Conservation (phyloP, 352 stramenopile genomes). For the Paralagenidium karlingii region DNA sequence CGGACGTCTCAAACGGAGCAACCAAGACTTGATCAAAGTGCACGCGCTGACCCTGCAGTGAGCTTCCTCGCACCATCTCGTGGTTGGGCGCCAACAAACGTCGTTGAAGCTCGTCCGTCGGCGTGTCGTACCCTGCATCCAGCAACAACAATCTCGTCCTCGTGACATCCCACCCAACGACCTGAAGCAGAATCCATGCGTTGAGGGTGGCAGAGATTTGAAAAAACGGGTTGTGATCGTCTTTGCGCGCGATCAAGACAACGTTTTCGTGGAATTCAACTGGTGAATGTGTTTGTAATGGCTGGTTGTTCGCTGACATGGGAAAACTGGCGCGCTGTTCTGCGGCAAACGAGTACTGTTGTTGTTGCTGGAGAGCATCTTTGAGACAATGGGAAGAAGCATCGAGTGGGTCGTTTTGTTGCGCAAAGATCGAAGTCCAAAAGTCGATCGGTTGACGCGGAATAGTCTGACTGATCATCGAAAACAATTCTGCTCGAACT, state of each 20-base stretch:
- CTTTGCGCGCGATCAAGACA: constrained; percentile 20
- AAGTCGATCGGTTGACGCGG: too few species aligned
- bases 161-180: constrained; percentile 13
- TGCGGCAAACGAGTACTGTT: too few species aligned
- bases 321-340: too few species aligned
- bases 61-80: constrained; percentile 15
- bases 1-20: constrained; percentile 30
- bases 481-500: too few species aligned
- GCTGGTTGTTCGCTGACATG: too few species aligned
- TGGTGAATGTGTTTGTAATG: too few species aligned
- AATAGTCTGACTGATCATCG: too few species aligned
- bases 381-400: too few species aligned
- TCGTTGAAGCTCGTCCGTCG: constrained; percentile 28
- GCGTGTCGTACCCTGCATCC: constrained; percentile 23
- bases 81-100: constrained; percentile 14
- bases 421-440: too few species aligned
- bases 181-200: constrained; percentile 21
- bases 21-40: constrained; percentile 25
- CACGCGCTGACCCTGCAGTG: constrained; percentile 18
- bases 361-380: too few species aligned
- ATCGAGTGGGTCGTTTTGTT: too few species aligned
- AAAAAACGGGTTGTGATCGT: constrained; percentile 49
- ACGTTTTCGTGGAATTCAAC: too few species aligned
- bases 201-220: constrained; percentile 26
- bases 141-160: constrained; percentile 27